Conservation (phyloP, 768 basidiomycete genomes). For the Pisolithus marmoratus region DNA sequence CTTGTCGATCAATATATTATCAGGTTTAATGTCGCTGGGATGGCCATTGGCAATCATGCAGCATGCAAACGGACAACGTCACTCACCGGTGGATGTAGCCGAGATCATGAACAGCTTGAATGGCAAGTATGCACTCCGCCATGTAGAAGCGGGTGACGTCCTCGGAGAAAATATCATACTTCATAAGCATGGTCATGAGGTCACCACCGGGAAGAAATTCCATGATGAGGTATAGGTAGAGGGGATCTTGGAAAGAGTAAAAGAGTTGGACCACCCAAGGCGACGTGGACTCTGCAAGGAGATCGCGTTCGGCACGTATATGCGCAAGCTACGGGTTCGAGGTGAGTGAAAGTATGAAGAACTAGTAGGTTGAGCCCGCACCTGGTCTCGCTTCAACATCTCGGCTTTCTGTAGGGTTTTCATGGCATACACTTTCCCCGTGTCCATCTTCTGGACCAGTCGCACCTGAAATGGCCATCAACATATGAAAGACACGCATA, state of each 20-base stretch:
- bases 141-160: constrained; percentile 99
- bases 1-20: constrained; percentile 97
- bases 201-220: constrained; percentile 90
- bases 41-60: constrained; percentile 1
- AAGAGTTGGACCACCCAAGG: constrained; percentile 97
- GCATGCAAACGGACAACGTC: neutral
- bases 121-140: constrained; percentile 96
- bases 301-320: constrained; percentile 94
- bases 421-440: constrained; percentile 98
- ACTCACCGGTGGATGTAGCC: constrained; percentile 96
- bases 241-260: constrained; percentile 96
- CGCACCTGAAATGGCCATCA: constrained; percentile 55
- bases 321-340: constrained; percentile 74
- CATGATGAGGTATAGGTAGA: constrained; percentile 98
- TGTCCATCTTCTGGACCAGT: constrained; percentile 94
- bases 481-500: neutral
- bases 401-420: constrained; percentile 97
- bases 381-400: constrained; percentile 99
- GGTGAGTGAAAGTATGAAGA: constrained; percentile 3
- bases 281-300: constrained; percentile 93
- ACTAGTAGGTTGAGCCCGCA: constrained; percentile 27
- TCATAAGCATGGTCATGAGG: constrained; percentile 99
- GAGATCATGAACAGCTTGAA: constrained; percentile 97
- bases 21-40: constrained; percentile 94
- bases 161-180: constrained; percentile 98